These are phyloP conservation scores for Cyclostephanos tholiformis DNA, from an alignment of 108 stramenopile species.

Conservation along the genomic window DNA sequence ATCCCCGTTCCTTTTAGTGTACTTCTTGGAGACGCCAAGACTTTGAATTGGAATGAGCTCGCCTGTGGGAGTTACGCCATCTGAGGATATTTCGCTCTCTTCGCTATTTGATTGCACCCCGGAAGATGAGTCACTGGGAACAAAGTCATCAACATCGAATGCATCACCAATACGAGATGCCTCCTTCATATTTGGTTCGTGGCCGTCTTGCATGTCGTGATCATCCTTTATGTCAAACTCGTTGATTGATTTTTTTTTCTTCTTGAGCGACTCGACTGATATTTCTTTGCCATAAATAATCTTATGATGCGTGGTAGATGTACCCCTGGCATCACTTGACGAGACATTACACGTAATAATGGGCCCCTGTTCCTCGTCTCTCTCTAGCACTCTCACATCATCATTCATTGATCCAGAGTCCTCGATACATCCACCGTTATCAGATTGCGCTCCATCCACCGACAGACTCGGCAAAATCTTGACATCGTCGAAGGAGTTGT, in stretches of 20 bases:
- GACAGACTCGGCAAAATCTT: no score
- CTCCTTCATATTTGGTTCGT: background rate
- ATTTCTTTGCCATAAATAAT: background rate
- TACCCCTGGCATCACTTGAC: background rate
- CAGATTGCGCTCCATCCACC: no score
- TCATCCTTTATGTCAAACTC: background rate
- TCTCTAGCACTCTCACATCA: no score
- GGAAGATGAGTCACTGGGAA: background rate
- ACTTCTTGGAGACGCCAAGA: background rate
- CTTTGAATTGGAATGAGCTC: slow-evolving; percentile 5
- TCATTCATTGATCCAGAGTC: no score
- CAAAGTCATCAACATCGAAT: background rate
- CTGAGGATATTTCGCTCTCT: background rate
- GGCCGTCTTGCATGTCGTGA: background rate
- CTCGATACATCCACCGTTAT: no score
- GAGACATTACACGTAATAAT: no score
- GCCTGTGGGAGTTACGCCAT: background rate
- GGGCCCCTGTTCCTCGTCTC: no score
- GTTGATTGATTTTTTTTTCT: background rate
- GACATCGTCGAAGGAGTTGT: no score
- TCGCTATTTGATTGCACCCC: background rate
- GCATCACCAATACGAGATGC: background rate
- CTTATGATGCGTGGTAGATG: background rate
- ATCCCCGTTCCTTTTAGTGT: background rate
- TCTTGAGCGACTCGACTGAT: background rate